Evolutionary conservation across 129 eudicot genomes (phyloP).

Genomic region (Scalesia atractyloides): DNA sequence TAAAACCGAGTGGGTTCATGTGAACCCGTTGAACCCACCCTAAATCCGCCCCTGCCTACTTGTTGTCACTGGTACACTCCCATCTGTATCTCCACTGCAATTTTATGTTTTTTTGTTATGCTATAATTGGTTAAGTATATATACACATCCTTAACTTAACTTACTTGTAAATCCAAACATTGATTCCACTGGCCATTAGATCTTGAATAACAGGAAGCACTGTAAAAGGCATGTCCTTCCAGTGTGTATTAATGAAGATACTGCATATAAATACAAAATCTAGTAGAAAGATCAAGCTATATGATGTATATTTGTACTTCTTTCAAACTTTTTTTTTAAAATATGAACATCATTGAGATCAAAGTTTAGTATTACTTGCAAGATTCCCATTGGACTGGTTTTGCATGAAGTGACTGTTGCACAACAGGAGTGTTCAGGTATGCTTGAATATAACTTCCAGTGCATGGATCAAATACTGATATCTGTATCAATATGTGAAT

Average conservation of each 20-base stretch:
- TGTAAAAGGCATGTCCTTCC: too few species aligned
- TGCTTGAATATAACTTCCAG: conserved; percentile 34
- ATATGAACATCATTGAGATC: not conserved
- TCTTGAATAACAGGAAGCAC: too few species aligned
- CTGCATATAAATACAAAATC: conserved; percentile 18
- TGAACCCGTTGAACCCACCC: too few species aligned
- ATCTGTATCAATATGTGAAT: too few species aligned
- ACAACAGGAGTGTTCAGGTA: conserved; percentile 62
- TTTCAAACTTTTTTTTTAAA: not conserved
- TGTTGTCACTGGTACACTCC: conserved; percentile 43
- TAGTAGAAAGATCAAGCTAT: not conserved
- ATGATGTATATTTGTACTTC: not conserved
- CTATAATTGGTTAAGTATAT: not conserved
- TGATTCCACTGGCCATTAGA: conserved; percentile 55
- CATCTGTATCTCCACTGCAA: conserved; percentile 61
- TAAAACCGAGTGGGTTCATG: too few species aligned
- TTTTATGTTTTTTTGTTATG: not conserved
- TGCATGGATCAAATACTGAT: too few species aligned
- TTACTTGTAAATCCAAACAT: conserved; percentile 67
- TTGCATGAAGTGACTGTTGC: conserved; percentile 64
- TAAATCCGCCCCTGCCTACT: too few species aligned
- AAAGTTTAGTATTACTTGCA: conserved; percentile 51
- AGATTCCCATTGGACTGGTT: conserved; percentile 44
- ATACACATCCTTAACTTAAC: not conserved
- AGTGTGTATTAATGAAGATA: not conserved